Conservation (phyloP, 2,329 filamentous ascomycete genomes). For the Pyrenophora teres region DNA sequence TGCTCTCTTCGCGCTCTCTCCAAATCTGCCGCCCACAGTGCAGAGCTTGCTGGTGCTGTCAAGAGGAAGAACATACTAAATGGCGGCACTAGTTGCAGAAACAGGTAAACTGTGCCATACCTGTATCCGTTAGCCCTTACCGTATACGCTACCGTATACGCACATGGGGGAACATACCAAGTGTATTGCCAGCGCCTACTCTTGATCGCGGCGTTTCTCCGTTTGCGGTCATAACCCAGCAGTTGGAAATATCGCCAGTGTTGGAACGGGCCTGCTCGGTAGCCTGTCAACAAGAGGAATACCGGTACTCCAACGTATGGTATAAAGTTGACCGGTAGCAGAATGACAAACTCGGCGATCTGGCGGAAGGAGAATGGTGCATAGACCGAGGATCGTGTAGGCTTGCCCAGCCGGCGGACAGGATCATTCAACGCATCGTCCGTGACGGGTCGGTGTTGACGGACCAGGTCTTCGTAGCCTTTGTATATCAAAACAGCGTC, state of each 20-base stretch:
- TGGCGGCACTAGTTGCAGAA: conserved; percentile 84
- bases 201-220: conserved; percentile 72
- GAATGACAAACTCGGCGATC: conserved; percentile 76
- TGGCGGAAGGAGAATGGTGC: conserved; percentile 90
- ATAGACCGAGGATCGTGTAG: conserved; percentile 76
- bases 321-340: conserved; percentile 78
- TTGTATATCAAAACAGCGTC: conserved; percentile 76
- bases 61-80: conserved; percentile 94
- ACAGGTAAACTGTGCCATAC: conserved; percentile 83
- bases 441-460: conserved; percentile 59
- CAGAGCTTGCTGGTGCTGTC: conserved; percentile 82
- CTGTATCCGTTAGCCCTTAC: conserved; percentile 41
- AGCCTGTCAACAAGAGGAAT: conserved; percentile 87
- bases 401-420: conserved; percentile 80
- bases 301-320: conserved; percentile 81
- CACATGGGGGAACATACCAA: conserved; percentile 58
- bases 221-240: conserved; percentile 71
- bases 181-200: conserved; percentile 79
- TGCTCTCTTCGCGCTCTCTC: conserved; percentile 55
- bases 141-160: background rate
- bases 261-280: conserved; percentile 82
- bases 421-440: conserved; percentile 70
- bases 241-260: conserved; percentile 92
- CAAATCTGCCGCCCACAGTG: conserved; percentile 81
- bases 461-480: conserved; percentile 64